These are phyloP conservation scores for Poterioochromonas sp. DNA, from an alignment of 352 stramenopile species.

Conservation along the genomic window DNA sequence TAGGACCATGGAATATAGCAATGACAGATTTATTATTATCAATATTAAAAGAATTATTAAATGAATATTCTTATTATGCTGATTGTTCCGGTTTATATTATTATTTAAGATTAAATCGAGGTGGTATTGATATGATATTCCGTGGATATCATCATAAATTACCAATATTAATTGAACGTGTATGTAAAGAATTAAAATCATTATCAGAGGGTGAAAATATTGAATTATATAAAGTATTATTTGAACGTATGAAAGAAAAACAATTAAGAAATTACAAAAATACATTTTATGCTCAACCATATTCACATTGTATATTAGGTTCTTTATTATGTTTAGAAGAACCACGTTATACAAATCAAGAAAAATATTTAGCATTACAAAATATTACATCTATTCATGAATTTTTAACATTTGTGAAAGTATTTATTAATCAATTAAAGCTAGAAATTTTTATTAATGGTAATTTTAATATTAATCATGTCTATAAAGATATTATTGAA, in stretches of 20 bases:
- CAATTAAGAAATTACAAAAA: conserved; percentile 66
- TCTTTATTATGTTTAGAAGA: conserved; percentile 34
- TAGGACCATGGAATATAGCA: conserved; percentile 3
- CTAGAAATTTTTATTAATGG: conserved; percentile 47
- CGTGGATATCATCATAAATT: conserved; percentile 77
- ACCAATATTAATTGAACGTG: conserved; percentile 51
- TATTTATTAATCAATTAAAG: conserved; percentile 39
- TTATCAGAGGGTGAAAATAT: conserved; percentile 39
- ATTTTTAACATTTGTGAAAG: conserved; percentile 38
- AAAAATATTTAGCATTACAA: conserved; percentile 15
- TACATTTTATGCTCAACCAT: conserved; percentile 71
- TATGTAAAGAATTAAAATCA: conserved; percentile 56
- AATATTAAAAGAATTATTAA: conserved; percentile 40
- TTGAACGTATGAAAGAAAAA: conserved; percentile 69
- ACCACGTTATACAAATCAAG: not conserved
- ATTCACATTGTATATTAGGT: conserved; percentile 55
- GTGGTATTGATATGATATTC: conserved; percentile 61
- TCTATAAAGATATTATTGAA: no score
- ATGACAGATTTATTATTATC: conserved; percentile 35
- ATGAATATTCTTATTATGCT: conserved; percentile 41
- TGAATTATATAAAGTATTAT: conserved; percentile 38
- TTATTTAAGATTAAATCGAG: not conserved
- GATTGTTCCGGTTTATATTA: conserved; percentile 38
- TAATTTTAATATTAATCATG: conserved; percentile 42
- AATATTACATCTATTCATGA: conserved; percentile 36